Percentiles rank a stretch among this genome's conserved stretches.
Evolutionary conservation across 305 asterid genomes (phyloP).

Genomic region (Fraxinus baroniana): DNA sequence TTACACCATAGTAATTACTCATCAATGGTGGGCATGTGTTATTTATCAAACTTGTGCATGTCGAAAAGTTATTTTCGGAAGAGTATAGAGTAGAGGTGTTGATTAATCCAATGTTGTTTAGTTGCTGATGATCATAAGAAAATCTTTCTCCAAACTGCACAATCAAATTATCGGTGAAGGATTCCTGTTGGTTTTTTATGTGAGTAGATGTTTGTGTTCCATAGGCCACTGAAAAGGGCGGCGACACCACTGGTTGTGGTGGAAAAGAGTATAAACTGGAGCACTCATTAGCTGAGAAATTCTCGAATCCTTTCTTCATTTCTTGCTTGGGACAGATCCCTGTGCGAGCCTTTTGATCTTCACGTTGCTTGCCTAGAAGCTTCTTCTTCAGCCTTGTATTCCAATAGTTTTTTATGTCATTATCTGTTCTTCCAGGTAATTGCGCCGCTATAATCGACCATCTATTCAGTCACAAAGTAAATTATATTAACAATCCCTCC

Average conservation of each 20-base stretch:
- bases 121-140: neutral
- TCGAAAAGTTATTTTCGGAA: slow-evolving; percentile 6
- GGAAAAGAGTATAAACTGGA: slow-evolving; percentile 25
- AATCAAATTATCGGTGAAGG: neutral
- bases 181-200: neutral
- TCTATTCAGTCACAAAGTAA: slow-evolving; percentile 26
- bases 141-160: slow-evolving; percentile 8
- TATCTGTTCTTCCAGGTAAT: slow-evolving; percentile 77
- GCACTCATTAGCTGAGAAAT: slow-evolving; percentile 11
- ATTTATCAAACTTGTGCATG: slow-evolving; percentile 1
- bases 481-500: neutral
- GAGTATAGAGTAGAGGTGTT: slow-evolving; percentile 10
- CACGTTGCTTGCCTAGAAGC: slow-evolving; percentile 46
- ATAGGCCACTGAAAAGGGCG: slow-evolving; percentile 16
- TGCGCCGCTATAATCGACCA: slow-evolving; percentile 82
- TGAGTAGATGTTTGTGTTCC: neutral
- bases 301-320: slow-evolving; percentile 18
- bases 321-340: slow-evolving; percentile 26
- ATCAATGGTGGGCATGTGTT: slow-evolving; percentile 8
- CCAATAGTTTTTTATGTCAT: slow-evolving; percentile 82
- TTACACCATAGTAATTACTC: slow-evolving; percentile 10
- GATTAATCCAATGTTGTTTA: slow-evolving; percentile 3
- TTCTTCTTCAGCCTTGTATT: slow-evolving; percentile 74
- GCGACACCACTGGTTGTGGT: slow-evolving; percentile 20
- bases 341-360: slow-evolving; percentile 29